Conservation (phyloP, 352 stramenopile species). For the Phytophthora multivora region DNA sequence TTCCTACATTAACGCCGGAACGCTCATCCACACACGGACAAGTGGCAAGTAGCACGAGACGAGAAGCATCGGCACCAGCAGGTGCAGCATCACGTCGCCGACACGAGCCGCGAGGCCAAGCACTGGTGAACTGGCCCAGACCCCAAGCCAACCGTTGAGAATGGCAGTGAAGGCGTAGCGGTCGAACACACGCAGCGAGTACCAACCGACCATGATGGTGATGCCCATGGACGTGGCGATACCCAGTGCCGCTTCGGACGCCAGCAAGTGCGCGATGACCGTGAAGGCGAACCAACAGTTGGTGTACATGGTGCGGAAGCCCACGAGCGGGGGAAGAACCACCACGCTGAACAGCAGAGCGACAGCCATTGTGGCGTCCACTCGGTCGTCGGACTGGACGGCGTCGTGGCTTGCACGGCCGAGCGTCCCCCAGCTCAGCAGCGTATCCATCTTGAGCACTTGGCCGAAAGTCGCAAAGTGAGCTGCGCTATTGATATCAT, state of each 20-base stretch:
- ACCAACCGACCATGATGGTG: conserved; percentile 89
- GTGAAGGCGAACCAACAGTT: conserved; percentile 81
- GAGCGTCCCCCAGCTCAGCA: conserved; percentile 23
- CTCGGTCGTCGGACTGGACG: conserved; percentile 23
- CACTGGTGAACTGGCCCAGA: conserved; percentile 72
- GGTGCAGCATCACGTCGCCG: conserved; percentile 67
- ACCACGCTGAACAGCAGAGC: conserved; percentile 68
- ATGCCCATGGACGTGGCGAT: conserved; percentile 82
- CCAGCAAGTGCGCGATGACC: conserved; percentile 48
- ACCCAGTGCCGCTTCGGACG: conserved; percentile 64
- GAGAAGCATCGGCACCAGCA: conserved; percentile 74
- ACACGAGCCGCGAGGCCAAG: conserved; percentile 65
- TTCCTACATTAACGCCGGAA: conserved; percentile 69
- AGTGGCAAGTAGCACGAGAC: conserved; percentile 77
- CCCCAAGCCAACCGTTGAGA: conserved; percentile 74
- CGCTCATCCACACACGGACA: conserved; percentile 84
- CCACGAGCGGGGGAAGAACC: conserved; percentile 54
- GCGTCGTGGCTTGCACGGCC: conserved; percentile 11
- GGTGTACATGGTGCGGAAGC: conserved; percentile 81
- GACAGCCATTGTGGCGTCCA: conserved; percentile 57
- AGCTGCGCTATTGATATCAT: conserved; percentile 7
- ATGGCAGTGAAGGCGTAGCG: conserved; percentile 76
- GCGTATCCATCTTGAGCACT: conserved; percentile 33
- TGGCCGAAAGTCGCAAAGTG: conserved; percentile 9
- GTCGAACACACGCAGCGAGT: conserved; percentile 82